Base-by-base conservation (phyloP, 2,329 filamentous ascomycete species). In the Setomelanomma holmii region DNA sequence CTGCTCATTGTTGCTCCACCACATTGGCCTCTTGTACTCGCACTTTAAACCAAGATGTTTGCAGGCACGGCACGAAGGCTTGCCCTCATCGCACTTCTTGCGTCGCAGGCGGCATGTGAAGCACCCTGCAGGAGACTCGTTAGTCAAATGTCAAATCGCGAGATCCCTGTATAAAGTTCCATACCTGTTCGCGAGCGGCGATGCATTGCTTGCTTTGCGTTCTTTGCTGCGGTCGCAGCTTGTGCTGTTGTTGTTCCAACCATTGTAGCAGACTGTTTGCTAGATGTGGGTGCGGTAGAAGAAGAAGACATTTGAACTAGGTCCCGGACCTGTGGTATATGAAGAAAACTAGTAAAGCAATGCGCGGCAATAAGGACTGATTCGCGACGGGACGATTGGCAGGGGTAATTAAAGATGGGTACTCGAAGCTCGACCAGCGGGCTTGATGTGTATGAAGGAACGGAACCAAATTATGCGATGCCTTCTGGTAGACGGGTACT, bases 1-100 rank as follows among this genome's bases (percentile, higher is more conserved):
- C 70, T 89, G 86, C 59, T 96, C 92, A 70, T 90, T 89, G 82
- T 95, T 97, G 78, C 89, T 90, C 95, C 95, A 99, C 95, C 95
- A 99, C 78, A 90, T 86, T 33, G 95, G 95, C 71, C 93, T 83
- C 83, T 96, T 96, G 81, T 98, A 99, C 81, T 98, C 92, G 80
- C 95, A 99, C 68, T 84, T 83, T 51, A 99, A 83, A 47, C 90
- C 89, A 50, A 99, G 87, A 70, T 87, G 84, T 59, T 79, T 81
- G 77, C 86, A 89, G 53, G 86, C 85, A 64, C 80, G 82, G 72
- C 86, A 89, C 43, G 80, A 74, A n/a, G 84, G 81, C 67, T 86
- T 87, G 55, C 80, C 81, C 70, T 89, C 86, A 62, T 89, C 86
- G 68, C 86, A 89, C 79, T 89, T 89, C 79, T 89, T 89, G 60